Conservation (phyloP, 2,329 filamentous ascomycete species). For the Venturia pyrina region DNA sequence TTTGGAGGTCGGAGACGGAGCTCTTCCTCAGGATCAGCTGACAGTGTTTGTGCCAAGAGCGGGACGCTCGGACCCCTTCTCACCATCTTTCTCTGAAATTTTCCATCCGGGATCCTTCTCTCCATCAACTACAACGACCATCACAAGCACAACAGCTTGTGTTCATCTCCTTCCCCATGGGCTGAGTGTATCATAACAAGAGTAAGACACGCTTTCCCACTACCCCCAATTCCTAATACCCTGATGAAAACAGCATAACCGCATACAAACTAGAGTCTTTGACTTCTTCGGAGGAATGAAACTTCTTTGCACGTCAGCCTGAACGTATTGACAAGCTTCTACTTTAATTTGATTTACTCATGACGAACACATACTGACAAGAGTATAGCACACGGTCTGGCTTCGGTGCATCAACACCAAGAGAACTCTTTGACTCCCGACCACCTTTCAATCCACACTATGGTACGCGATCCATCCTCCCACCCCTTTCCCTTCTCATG, state of each 20-base stretch:
- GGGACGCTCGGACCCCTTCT: neutral
- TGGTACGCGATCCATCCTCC: neutral
- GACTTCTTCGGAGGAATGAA: slow-evolving; percentile 32
- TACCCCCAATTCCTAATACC: slow-evolving; percentile 13
- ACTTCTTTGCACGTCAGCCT: slow-evolving; percentile 36
- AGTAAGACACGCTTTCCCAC: neutral
- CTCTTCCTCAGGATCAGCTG: neutral
- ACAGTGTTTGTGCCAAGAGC: neutral
- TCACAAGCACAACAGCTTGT: neutral
- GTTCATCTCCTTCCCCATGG: neutral
- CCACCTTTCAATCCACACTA: neutral
- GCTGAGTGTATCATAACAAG: neutral
- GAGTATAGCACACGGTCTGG: neutral
- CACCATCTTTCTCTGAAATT: neutral
- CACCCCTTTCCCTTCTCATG: neutral
- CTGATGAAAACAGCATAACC: slow-evolving; percentile 32
- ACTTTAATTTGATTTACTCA: neutral
- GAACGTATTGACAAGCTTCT: slow-evolving; percentile 17
- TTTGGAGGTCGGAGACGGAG: neutral
- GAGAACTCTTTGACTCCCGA: neutral
- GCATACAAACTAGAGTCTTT: slow-evolving; percentile 36
- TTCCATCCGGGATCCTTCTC: neutral
- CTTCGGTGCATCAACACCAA: neutral
- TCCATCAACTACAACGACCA: neutral
- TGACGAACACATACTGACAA: neutral